Evolutionary conservation across 345 rosid genomes (phyloP), one percentile per base, ranked within the genome.

Genomic region (Salix brachista): DNA sequence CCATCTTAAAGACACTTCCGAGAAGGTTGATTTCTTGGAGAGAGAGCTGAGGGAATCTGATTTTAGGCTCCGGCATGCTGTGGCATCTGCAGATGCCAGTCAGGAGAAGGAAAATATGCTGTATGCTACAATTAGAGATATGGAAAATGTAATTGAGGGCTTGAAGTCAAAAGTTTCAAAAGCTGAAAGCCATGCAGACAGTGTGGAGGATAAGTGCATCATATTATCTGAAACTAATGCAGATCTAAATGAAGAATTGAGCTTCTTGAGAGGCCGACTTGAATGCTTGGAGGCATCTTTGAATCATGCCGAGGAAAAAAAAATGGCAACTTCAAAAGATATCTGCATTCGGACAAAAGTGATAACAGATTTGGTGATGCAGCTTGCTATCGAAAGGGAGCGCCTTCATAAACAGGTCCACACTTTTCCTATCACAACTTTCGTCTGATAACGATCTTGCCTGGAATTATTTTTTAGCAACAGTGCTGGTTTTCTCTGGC

Each of bases 331-430:
- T 28, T 90, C 94, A 36, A 91, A 88, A 85, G 97, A 88, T 85
- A 90, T 96, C 67, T 78, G 80, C 62, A 44, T 86, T 61, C 94
- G 82, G 75, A 83, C 93, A 80, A 89, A 89, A 88, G 84, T 88
- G 82, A 90, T 96, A 80, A 86, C 88, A n/a, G 91, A 92, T 81
- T 78, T 93, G 77, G 86, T 96, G 73, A 82, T 91, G 90, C 94
- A 85, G 78, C 79, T 96, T 54, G 90, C 92, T 65, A 54, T 86
- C 26, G 98, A 93, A 87, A 89, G 98, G 84, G 98, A 93, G 78
- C 94, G 92, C 34, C 94, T 96, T 75, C 89, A 86, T 79, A 90
- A 86, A 83, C 94, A 93, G 99, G 99, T 92, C 70, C 77, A 44
- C 65, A 61, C 62, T 28, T 71, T 54, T 72, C 41, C 26, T 30